Conservation (phyloP, 225 moss, liverwort and hornwort species). For the Pleurozium schreberi region DNA sequence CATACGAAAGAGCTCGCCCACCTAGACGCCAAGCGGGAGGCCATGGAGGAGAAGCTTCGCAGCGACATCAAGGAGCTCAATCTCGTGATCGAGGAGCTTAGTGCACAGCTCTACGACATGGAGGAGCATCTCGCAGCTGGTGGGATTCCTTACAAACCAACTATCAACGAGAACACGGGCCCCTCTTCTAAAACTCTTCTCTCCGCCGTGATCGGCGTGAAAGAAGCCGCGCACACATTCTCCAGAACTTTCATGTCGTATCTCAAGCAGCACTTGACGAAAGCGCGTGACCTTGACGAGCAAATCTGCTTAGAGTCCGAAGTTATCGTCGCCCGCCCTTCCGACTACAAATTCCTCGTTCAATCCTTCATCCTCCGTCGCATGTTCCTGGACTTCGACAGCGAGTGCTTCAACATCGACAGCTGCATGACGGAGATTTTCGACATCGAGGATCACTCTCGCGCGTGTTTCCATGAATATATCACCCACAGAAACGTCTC, state of each 20-base stretch:
- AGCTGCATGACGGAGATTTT: constrained; percentile 40
- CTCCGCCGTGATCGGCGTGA: constrained; percentile 40
- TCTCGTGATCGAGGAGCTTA: constrained; percentile 34
- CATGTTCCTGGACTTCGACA: constrained; percentile 46
- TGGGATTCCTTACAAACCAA: constrained; percentile 23
- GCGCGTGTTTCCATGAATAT: constrained; percentile 44
- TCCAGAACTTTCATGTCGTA: constrained; percentile 42
- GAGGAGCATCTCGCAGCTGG: constrained; percentile 43
- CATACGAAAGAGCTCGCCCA: constrained; percentile 2
- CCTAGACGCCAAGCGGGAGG: constrained; percentile 1
- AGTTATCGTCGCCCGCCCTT: constrained; percentile 27
- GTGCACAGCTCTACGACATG: constrained; percentile 37
- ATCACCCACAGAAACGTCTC: constrained; percentile 13
- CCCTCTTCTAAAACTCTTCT: constrained; percentile 28
- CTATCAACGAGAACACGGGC: constrained; percentile 11
- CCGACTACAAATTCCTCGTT: constrained; percentile 40
- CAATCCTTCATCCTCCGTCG: constrained; percentile 50
- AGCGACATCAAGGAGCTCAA: constrained; percentile 27
- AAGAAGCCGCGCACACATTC: constrained; percentile 37
- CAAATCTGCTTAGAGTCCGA: constrained; percentile 40
- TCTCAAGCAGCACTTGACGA: constrained; percentile 33
- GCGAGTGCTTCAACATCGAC: constrained; percentile 46
- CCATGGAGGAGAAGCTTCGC: constrained; percentile 19
- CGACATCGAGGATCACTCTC: constrained; percentile 33
- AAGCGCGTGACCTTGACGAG: constrained; percentile 33